Conservation (phyloP, 305 asterid species). For the Caryopteris hybrid region DNA sequence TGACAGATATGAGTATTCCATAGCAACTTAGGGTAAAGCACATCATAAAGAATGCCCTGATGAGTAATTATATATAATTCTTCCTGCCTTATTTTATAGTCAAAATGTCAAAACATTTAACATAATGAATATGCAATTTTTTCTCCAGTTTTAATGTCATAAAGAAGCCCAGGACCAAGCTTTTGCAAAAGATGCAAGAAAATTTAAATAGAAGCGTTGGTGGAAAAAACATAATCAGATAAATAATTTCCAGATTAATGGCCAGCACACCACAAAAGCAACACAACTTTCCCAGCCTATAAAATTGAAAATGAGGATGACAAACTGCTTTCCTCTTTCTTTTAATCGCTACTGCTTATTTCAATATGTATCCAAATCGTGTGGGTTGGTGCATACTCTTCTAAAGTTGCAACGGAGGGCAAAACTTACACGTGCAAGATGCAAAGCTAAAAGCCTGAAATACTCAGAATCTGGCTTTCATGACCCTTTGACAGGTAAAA, state of each 20-base stretch:
- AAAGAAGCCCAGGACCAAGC: not conserved
- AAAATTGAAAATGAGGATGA: no score
- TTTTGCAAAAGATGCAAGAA: not conserved
- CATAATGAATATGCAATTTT: not conserved
- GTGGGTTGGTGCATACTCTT: not conserved
- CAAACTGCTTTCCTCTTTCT: not conserved
- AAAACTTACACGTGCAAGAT: not conserved
- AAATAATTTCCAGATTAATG: no score
- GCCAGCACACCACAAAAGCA: no score
- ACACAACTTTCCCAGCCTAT: no score
- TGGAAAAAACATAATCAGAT: no score
- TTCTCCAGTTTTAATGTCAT: not conserved
- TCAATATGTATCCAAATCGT: not conserved
- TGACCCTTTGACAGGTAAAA: not conserved
- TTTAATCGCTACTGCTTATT: not conserved
- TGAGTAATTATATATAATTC: not conserved
- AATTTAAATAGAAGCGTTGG: not conserved
- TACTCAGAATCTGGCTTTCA: not conserved
- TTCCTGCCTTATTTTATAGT: not conserved
- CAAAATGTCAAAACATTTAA: not conserved
- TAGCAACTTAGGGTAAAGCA: not conserved
- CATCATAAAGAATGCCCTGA: not conserved
- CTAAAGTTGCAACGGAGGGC: not conserved
- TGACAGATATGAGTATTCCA: not conserved
- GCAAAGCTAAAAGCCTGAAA: not conserved